Evolutionary conservation across 2,329 filamentous ascomycete genomes (phyloP).

Genomic region (Fusarium bactridioides): DNA sequence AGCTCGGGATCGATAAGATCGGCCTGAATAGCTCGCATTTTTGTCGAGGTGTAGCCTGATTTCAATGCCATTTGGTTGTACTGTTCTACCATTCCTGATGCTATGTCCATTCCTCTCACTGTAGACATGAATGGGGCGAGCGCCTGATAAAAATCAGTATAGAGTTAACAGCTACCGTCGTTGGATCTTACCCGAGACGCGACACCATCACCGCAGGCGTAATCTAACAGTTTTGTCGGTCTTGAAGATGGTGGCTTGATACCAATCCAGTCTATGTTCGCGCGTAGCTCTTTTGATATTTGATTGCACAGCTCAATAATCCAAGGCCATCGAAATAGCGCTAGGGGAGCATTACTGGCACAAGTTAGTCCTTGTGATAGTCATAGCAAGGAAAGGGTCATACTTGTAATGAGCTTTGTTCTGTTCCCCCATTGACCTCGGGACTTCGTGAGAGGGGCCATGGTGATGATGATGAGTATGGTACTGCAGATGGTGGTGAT

Average conservation of each 20-base stretch:
- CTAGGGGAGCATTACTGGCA: constrained; percentile 26
- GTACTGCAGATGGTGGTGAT: constrained; percentile 34
- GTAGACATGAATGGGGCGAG: constrained; percentile 42
- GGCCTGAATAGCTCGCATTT: constrained; percentile 45
- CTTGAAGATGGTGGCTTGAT: constrained; percentile 4
- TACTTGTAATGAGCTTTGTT: constrained; percentile 44
- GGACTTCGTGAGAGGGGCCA: constrained; percentile 15
- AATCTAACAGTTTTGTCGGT: constrained; percentile 41
- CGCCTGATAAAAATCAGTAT: constrained; percentile 38
- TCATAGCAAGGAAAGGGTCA: rapidly evolving
- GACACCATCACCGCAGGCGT: constrained; percentile 44
- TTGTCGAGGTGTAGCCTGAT: constrained; percentile 29
- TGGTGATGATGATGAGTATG: constrained; percentile 38
- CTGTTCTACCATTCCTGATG: constrained; percentile 42
- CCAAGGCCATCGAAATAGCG: constrained; percentile 36
- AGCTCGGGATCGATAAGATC: constrained; percentile 40
- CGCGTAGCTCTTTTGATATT: constrained; percentile 36
- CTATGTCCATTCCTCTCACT: constrained; percentile 48
- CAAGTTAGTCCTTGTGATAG: neutral
- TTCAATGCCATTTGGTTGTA: constrained; percentile 44
- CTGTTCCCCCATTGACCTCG: constrained; percentile 28
- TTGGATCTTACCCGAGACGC: constrained; percentile 38
- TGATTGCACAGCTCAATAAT: constrained; percentile 37
- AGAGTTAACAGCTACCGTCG: rapidly evolving
- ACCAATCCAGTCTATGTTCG: constrained; percentile 41